Evolutionary conservation across 768 basidiomycete species (phyloP).

Genomic region (Arthromyces matolae): DNA sequence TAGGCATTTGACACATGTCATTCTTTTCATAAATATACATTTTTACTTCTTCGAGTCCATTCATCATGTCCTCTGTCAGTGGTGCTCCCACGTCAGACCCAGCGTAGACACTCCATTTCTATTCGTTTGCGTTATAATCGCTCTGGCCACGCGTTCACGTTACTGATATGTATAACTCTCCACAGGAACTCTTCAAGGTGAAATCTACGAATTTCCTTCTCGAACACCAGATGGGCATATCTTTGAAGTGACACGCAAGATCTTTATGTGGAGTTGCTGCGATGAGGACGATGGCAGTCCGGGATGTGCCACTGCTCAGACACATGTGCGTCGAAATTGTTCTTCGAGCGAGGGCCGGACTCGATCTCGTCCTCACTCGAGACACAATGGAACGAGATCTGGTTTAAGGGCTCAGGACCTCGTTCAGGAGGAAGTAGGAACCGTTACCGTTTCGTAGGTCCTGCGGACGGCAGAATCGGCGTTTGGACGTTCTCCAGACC

Average conservation of each 20-base stretch:
- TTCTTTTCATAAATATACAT: constrained; percentile 8
- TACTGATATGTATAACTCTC: background rate
- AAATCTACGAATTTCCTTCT: constrained; percentile 39
- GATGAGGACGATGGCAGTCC: constrained; percentile 38
- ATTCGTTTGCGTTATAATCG: background rate
- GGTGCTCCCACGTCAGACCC: background rate
- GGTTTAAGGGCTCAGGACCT: background rate
- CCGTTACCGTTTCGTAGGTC: background rate
- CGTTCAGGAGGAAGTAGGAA: background rate
- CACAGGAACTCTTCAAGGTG: constrained; percentile 35
- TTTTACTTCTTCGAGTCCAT: background rate
- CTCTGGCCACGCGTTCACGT: background rate
- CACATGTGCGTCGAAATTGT: constrained; percentile 8
- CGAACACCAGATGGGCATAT: constrained; percentile 29
- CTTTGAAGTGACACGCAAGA: constrained; percentile 29
- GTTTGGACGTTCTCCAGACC: no score
- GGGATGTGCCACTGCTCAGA: constrained; percentile 28
- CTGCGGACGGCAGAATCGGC: background rate
- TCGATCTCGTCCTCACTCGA: background rate
- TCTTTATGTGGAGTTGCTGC: constrained; percentile 48
- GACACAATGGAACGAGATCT: background rate
- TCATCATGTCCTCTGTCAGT: no score
- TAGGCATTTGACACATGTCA: no score
- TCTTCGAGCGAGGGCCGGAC: background rate
- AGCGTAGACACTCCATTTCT: background rate